Percentiles rank a stretch among this genome's conserved stretches.
These are phyloP conservation scores for Wickerhamiella slavikovae DNA, from an alignment of 805 yeast genomes.

Conservation along the genomic window DNA sequence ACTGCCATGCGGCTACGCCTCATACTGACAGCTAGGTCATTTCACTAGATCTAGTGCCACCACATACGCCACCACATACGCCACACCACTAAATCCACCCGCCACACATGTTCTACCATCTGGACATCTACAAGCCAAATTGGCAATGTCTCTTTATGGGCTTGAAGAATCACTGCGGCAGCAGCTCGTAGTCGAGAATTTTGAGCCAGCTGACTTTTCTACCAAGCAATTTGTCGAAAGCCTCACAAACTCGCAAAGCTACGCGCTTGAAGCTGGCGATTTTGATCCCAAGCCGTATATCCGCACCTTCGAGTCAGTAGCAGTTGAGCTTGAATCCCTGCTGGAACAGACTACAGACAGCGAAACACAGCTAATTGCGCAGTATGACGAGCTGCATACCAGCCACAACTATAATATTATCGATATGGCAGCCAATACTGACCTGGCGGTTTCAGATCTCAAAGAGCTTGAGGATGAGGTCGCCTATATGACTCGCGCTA, in stretches of 20 bases:
- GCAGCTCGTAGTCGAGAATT: slow-evolving; percentile 15
- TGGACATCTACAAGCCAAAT: too few species aligned
- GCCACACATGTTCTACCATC: not conserved
- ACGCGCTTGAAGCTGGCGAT: slow-evolving; percentile 13
- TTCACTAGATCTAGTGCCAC: not conserved
- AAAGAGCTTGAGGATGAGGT: slow-evolving; percentile 17
- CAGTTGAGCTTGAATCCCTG: slow-evolving; percentile 46
- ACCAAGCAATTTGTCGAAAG: slow-evolving; percentile 68
- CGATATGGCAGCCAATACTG: slow-evolving; percentile 28
- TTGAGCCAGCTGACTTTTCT: slow-evolving; percentile 24
- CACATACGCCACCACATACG: not conserved
- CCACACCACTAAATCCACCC: not conserved
- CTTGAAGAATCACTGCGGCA: slow-evolving; percentile 17
- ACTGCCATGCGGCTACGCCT: too few species aligned
- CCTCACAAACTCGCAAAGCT: slow-evolving; percentile 45
- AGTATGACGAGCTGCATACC: slow-evolving; percentile 40
- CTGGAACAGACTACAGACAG: slow-evolving; percentile 32
- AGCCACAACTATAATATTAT: slow-evolving; percentile 50
- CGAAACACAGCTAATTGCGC: slow-evolving; percentile 31
- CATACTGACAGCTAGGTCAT: not conserved
- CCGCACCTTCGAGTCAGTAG: slow-evolving; percentile 73
- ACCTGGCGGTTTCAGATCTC: slow-evolving; percentile 16
- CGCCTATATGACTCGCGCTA: slow-evolving; percentile 14
- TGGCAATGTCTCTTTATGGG: slow-evolving; percentile 13
- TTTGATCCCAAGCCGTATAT: slow-evolving; percentile 89